Conservation (phyloP, 208 protist genomes). For the Trypanosoma avium region DNA sequence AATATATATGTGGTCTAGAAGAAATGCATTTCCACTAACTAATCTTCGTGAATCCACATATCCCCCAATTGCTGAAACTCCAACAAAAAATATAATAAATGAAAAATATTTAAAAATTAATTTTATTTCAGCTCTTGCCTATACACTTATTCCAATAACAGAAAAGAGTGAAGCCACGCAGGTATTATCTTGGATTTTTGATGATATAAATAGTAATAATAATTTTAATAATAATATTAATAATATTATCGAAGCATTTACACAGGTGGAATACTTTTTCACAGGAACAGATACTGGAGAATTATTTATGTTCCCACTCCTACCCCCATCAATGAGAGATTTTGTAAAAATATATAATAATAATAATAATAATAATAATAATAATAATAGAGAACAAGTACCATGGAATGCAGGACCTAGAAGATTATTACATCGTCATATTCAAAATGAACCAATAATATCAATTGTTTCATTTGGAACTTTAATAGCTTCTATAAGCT, state of each 20-base stretch:
- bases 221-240: slow-evolving; percentile 5
- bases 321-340: slow-evolving; percentile 48
- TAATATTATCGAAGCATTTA: slow-evolving; percentile 28
- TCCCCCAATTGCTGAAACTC: no score
- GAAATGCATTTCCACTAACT: slow-evolving; percentile 30
- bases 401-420: slow-evolving; percentile 44
- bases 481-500: slow-evolving; percentile 45
- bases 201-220: neutral
- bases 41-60: neutral
- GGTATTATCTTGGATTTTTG: slow-evolving; percentile 48
- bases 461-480: slow-evolving; percentile 48
- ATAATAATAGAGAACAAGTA: neutral
- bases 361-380: neutral
- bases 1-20: slow-evolving; percentile 32
- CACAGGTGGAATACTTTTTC: slow-evolving; percentile 84
- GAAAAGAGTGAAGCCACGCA: slow-evolving; percentile 19
- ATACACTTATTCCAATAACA: slow-evolving; percentile 52
- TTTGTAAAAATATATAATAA: slow-evolving; percentile 1
- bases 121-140: slow-evolving; percentile 50
- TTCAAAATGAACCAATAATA: slow-evolving; percentile 45
- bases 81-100: no score
- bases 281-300: slow-evolving; percentile 63
- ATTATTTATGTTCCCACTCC: slow-evolving; percentile 52
- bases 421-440: slow-evolving; percentile 65
- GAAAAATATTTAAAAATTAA: no score